A percentile compares a stretch with the other conserved stretches of the same genome.
Conservation (phyloP, 768 basidiomycete genomes). For the Amanita pseudoporphyria region DNA sequence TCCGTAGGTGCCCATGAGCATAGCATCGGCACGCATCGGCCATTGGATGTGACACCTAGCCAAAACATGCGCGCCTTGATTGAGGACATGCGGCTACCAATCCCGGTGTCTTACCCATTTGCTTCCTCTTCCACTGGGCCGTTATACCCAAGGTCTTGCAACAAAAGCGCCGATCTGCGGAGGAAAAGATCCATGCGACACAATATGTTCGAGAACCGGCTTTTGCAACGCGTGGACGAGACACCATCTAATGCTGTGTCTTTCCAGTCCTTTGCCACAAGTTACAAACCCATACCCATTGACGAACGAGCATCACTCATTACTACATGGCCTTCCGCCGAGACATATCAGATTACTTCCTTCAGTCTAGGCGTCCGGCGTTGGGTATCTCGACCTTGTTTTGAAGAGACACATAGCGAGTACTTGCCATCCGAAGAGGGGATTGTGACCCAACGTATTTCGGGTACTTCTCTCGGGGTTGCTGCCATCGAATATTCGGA, state of each 20-base stretch:
- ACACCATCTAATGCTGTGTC: slow-evolving; percentile 30
- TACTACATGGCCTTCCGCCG: slow-evolving; percentile 24
- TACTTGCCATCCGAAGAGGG: slow-evolving; percentile 34
- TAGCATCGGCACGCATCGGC: neutral
- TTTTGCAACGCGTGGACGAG: slow-evolving; percentile 36
- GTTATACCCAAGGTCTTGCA: slow-evolving; percentile 49
- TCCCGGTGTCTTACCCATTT: slow-evolving; percentile 40
- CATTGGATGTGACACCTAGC: slow-evolving; percentile 14
- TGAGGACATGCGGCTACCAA: slow-evolving; percentile 34
- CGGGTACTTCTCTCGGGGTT: slow-evolving; percentile 45
- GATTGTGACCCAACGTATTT: slow-evolving; percentile 30
- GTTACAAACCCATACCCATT: slow-evolving; percentile 13
- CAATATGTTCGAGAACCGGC: slow-evolving; percentile 38
- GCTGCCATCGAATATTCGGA: slow-evolving; percentile 68
- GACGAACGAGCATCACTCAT: slow-evolving; percentile 16
- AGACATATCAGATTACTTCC: slow-evolving; percentile 21
- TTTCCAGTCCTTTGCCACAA: slow-evolving; percentile 35
- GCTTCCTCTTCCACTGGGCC: slow-evolving; percentile 25
- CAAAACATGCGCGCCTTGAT: slow-evolving; percentile 34
- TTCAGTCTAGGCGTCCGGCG: slow-evolving; percentile 47
- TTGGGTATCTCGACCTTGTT: slow-evolving; percentile 70
- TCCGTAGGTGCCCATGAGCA: neutral
- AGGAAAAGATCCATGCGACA: slow-evolving; percentile 32
- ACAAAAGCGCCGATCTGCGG: slow-evolving; percentile 22
- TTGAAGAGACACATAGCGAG: slow-evolving; percentile 59